These are phyloP conservation scores for Globisporangium iwayamae DNA, from an alignment of 352 stramenopile species.

Conservation along the genomic window DNA sequence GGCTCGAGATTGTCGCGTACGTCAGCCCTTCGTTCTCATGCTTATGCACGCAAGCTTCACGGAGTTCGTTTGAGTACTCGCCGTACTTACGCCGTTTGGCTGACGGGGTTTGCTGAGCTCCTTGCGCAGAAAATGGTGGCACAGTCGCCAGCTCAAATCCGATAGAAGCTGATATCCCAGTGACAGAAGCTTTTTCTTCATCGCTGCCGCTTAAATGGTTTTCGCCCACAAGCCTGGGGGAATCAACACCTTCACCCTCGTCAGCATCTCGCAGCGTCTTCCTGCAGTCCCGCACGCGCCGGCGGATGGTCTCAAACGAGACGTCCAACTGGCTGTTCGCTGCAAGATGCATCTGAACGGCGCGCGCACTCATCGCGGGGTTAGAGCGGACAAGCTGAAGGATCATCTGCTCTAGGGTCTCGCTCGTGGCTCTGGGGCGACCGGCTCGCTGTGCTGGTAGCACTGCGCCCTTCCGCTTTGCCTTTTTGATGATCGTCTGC, in stretches of 20 bases:
- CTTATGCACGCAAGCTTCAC: slow-evolving; percentile 46
- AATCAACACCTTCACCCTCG: not conserved
- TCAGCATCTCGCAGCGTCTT: slow-evolving; percentile 11
- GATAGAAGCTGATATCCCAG: not conserved
- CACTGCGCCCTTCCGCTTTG: slow-evolving; percentile 25
- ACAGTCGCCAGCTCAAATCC: not conserved
- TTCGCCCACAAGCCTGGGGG: not conserved
- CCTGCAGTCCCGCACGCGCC: slow-evolving; percentile 29
- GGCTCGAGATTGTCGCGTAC: slow-evolving; percentile 49
- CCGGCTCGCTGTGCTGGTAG: slow-evolving; percentile 23
- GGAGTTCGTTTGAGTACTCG: slow-evolving; percentile 57
- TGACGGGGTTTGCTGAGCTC: not conserved
- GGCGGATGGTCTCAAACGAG: slow-evolving; percentile 41
- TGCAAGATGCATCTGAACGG: slow-evolving; percentile 24
- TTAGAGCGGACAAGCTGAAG: slow-evolving; percentile 19
- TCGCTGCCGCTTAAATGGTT: slow-evolving; percentile 1
- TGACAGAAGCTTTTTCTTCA: not conserved
- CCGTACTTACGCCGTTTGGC: slow-evolving; percentile 34
- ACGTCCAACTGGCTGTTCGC: slow-evolving; percentile 19
- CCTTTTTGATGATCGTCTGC: slow-evolving; percentile 34
- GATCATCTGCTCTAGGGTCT: slow-evolving; percentile 30
- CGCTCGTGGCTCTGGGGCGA: slow-evolving; percentile 26
- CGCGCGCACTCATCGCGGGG: slow-evolving; percentile 21
- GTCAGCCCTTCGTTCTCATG: slow-evolving; percentile 51
- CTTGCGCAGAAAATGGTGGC: not conserved